These are phyloP conservation scores for Saccharomycopsis sp. DNA, from an alignment of 805 yeast genomes.

Conservation along the genomic window DNA sequence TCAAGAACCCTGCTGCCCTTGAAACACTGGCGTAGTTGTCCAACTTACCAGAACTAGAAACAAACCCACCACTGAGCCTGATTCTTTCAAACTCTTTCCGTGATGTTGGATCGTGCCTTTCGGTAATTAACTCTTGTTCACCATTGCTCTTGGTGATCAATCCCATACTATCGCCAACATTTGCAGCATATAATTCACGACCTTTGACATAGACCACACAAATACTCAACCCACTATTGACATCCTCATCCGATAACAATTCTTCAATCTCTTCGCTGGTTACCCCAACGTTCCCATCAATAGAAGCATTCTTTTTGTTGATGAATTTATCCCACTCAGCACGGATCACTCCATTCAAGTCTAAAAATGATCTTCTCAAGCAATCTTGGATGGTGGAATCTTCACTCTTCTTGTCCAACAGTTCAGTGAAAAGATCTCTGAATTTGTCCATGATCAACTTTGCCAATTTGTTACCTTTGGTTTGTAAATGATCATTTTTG, in stretches of 20 bases:
- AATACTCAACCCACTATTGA: constrained; percentile 74
- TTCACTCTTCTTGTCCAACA: constrained; percentile 39
- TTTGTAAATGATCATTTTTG: constrained; percentile 38
- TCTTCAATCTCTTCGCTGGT: constrained; percentile 32
- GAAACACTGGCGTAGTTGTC: constrained; percentile 80
- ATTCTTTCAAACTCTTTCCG: constrained; percentile 75
- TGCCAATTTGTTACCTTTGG: constrained; percentile 57
- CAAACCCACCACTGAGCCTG: constrained; percentile 85
- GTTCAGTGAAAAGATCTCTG: constrained; percentile 58
- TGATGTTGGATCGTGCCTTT: constrained; percentile 76
- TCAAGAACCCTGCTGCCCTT: constrained; percentile 86
- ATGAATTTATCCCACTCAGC: constrained; percentile 25
- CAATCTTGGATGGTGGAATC: constrained; percentile 61
- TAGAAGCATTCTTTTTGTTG: constrained; percentile 21
- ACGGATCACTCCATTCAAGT: constrained; percentile 75
- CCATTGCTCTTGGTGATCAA: constrained; percentile 75
- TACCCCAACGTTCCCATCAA: too few species aligned
- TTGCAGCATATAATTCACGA: constrained; percentile 65
- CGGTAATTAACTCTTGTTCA: constrained; percentile 62
- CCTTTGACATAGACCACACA: constrained; percentile 74
- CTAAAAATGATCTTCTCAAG: constrained; percentile 69
- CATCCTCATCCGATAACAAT: constrained; percentile 41
- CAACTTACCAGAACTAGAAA: constrained; percentile 72
- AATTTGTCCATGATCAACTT: constrained; percentile 64
- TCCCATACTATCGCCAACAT: constrained; percentile 85